These are phyloP conservation scores for Botrytis fragariae DNA, from an alignment of 2,329 filamentous ascomycete genomes.

Conservation along the genomic window DNA sequence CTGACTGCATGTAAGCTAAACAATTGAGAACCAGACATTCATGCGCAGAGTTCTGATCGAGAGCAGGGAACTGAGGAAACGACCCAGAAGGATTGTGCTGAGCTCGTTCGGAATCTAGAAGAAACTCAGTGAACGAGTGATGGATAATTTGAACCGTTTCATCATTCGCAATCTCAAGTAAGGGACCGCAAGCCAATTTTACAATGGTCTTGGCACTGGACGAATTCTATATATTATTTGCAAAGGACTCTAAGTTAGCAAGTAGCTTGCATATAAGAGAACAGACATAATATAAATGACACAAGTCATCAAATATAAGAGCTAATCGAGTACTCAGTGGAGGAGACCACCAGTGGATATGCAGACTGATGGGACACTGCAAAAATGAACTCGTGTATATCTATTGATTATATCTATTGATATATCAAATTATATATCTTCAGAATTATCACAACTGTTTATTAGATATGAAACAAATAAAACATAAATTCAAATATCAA, in stretches of 20 bases:
- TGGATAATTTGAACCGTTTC: slow-evolving; percentile 47
- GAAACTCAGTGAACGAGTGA: slow-evolving; percentile 49
- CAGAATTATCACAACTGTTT: too few relatives aligned
- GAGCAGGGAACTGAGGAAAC: not conserved
- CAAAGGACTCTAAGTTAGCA: too few relatives aligned
- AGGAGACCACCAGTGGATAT: not conserved
- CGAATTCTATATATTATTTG: too few relatives aligned
- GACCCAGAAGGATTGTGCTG: not conserved
- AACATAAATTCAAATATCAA: too few relatives aligned
- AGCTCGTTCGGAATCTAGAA: slow-evolving; percentile 35
- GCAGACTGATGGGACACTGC: too few relatives aligned
- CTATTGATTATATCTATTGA: too few relatives aligned
- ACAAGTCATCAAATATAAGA: not conserved
- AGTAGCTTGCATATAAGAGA: not conserved
- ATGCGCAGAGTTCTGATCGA: not conserved
- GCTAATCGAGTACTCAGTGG: not conserved
- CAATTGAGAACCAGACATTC: not conserved
- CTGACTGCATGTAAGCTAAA: not conserved
- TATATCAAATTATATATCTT: too few relatives aligned
- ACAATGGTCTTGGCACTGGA: slow-evolving; percentile 39
- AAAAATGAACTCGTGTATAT: too few relatives aligned
- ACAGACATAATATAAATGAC: not conserved
- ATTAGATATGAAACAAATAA: too few relatives aligned
- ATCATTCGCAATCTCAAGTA: slow-evolving; percentile 44
- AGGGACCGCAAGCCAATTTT: slow-evolving; percentile 42